Conservation (phyloP, 495 filamentous ascomycete species). For the Venustampulla echinocandica region DNA sequence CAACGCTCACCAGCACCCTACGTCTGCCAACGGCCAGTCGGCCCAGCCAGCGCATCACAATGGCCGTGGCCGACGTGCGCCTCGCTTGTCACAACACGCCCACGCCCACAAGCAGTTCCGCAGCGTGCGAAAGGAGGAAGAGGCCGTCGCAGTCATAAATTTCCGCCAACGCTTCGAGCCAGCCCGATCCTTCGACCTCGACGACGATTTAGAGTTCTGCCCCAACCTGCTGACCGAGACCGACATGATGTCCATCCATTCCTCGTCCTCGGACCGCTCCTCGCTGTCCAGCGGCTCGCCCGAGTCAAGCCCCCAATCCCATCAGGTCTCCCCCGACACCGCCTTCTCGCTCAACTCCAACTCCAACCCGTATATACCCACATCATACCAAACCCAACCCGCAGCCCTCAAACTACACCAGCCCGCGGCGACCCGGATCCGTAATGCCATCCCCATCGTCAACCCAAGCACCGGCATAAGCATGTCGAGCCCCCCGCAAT, state of each 20-base stretch:
- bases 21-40: slow-evolving; percentile 39
- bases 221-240: slow-evolving; percentile 87
- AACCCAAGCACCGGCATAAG: slow-evolving; percentile 88
- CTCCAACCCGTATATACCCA: slow-evolving; percentile 61
- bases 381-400: slow-evolving; percentile 42
- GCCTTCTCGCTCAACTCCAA: slow-evolving; percentile 72
- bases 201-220: slow-evolving; percentile 96
- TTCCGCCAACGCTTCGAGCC: slow-evolving; percentile 85
- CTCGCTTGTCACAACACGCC: slow-evolving; percentile 71
- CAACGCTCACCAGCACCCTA: slow-evolving; percentile 53
- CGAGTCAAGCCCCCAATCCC: slow-evolving; percentile 72
- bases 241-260: slow-evolving; percentile 53
- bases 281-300: slow-evolving; percentile 92
- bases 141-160: slow-evolving; percentile 60
- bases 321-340: slow-evolving; percentile 57
- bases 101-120: slow-evolving; percentile 81
- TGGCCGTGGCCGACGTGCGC: slow-evolving; percentile 78
- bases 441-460: slow-evolving; percentile 97
- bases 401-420: slow-evolving; percentile 72
- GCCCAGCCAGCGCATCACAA: slow-evolving; percentile 56
- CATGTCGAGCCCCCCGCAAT: slow-evolving; percentile 68
- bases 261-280: slow-evolving; percentile 91
- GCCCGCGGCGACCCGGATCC: slow-evolving; percentile 73
- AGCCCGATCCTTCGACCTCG: slow-evolving; percentile 89
- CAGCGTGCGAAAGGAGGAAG: slow-evolving; percentile 76